Evolutionary conservation across 208 protist species (phyloP), one percentile per base, ranked within the genome.

Genomic region (Acanthamoeba triangularis): DNA sequence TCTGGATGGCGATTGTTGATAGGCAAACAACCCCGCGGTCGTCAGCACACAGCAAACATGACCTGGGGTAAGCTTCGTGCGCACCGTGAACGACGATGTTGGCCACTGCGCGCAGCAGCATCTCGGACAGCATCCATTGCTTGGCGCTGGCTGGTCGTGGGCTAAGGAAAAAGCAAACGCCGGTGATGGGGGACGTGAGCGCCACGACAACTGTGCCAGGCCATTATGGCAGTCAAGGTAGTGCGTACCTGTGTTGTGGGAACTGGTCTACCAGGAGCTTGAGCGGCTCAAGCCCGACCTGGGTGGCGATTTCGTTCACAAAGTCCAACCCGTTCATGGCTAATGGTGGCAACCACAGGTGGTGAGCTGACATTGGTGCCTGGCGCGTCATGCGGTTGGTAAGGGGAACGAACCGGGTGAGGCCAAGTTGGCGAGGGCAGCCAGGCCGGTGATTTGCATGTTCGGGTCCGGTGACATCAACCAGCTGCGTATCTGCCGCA

Each of bases 51-150:
- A 47, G 44, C 7, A 4, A 47, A 47, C n/a, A n/a, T n/a, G n/a
- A n/a, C n/a, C n/a, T n/a, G n/a, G n/a, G n/a, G n/a, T n/a, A n/a
- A n/a, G 59, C 59, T 14, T 67, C 59, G 13, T 67, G 74, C 16
- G 41, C 30, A 82, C 74, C 33, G 41, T 82, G 74, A 47, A 82
- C 74, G 11, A 82, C 74, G 35, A 82, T 20, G 74, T 82, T 82
- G 74, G 35, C 74, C 33, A 82, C 37, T n/a, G 74, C 74, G 6
- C 74, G 74, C n/a, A 82, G 41, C 7, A 82, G 74, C 74, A 82
- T 82, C 74, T 82, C 74, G 41, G 74, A 82, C 74, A 82, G 16
- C 74, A 33, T 8, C 74, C 74, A 82, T 33, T 47, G 74, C 74
- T 47, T 82, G 18, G 30, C 37, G 23, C n/a, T 30, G 63, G 25